A percentile compares a stretch with the other conserved stretches of the same genome.
These are phyloP conservation scores for Colletotrichum sansevieriae DNA, from an alignment of 2,329 filamentous ascomycete species.

Conservation along the genomic window DNA sequence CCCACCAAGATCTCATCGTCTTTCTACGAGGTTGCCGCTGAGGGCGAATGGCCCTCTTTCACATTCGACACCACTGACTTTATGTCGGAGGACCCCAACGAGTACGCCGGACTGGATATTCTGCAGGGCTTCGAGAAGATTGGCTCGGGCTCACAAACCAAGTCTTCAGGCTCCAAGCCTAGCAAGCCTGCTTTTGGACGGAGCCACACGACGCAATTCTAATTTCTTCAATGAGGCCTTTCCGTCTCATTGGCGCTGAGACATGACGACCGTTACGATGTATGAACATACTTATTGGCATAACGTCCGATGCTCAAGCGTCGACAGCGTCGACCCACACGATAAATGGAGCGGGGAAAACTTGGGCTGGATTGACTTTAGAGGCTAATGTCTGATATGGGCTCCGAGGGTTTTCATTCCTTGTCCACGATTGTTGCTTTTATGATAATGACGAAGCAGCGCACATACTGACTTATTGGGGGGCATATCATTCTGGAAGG, in stretches of 20 bases:
- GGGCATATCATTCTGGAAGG: slow-evolving; percentile 16
- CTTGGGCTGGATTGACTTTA: slow-evolving; percentile 32
- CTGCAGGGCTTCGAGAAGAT: slow-evolving; percentile 83
- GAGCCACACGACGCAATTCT: slow-evolving; percentile 55
- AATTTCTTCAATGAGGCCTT: slow-evolving; percentile 39
- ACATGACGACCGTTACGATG: slow-evolving; percentile 43
- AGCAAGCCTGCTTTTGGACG: slow-evolving; percentile 53
- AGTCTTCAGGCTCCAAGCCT: slow-evolving; percentile 48
- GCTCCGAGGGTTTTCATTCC: slow-evolving; percentile 36
- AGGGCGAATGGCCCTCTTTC: slow-evolving; percentile 55
- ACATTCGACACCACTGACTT: slow-evolving; percentile 63
- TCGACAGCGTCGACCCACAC: slow-evolving; percentile 39
- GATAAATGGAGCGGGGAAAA: slow-evolving; percentile 39
- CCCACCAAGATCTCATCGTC: slow-evolving; percentile 62
- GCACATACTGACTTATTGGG: slow-evolving; percentile 40
- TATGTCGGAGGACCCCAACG: slow-evolving; percentile 69
- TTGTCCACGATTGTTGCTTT: slow-evolving; percentile 41
- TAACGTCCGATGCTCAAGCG: slow-evolving; percentile 39
- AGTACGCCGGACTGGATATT: slow-evolving; percentile 75
- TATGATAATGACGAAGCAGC: slow-evolving; percentile 42
- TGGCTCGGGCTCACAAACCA: slow-evolving; percentile 61
- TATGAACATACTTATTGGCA: slow-evolving; percentile 42
- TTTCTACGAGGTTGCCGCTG: slow-evolving; percentile 51
- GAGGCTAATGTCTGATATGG: slow-evolving; percentile 40
- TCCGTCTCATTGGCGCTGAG: slow-evolving; percentile 37